phyloP scores from a whole-genome alignment of 805 yeast genomes.

The Spathaspora passalidarum region DNA sequence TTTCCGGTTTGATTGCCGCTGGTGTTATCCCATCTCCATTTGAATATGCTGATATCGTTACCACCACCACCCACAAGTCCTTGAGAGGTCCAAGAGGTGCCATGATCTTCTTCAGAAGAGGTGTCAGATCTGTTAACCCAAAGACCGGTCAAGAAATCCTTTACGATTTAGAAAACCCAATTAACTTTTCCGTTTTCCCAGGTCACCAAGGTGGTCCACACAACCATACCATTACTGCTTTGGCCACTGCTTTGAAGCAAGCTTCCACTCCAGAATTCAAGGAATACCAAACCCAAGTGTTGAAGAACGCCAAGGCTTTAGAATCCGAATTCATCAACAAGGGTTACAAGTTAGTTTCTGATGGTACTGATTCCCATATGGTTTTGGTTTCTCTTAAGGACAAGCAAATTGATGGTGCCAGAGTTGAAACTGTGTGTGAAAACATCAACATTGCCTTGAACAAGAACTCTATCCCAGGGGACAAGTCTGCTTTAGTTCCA shows the following conservation, averaged over 20 bases:
- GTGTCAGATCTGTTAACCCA: slow-evolving; percentile 71
- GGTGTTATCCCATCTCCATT: slow-evolving; percentile 93
- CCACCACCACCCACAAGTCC: slow-evolving; percentile 97
- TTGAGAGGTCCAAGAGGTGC: slow-evolving; percentile 99
- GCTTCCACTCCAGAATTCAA: slow-evolving; percentile 85
- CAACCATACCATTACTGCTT: slow-evolving; percentile 94
- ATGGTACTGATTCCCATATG: slow-evolving; percentile 94
- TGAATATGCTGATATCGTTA: slow-evolving; percentile 90
- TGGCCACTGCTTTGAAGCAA: slow-evolving; percentile 93
- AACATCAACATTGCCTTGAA: slow-evolving; percentile 90
- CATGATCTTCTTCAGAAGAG: slow-evolving; percentile 95
- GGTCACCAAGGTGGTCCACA: slow-evolving; percentile 99
- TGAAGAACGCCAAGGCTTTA: slow-evolving; percentile 75
- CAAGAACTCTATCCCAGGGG: slow-evolving; percentile 96
- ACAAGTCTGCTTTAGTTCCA: slow-evolving; percentile 92
- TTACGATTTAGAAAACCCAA: slow-evolving; percentile 86
- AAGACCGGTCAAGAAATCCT: slow-evolving; percentile 82
- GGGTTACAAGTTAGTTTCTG: slow-evolving; percentile 80
- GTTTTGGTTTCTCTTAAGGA: slow-evolving; percentile 79
- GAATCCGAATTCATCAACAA: slow-evolving; percentile 61
- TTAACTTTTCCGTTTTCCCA: slow-evolving; percentile 97
- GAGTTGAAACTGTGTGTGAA: slow-evolving; percentile 88
- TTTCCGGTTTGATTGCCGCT: slow-evolving; percentile 93
- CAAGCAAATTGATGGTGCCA: slow-evolving; percentile 88
- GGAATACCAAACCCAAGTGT: slow-evolving; percentile 79